Percentiles rank a stretch among this genome's conserved stretches.
These are phyloP conservation scores for Trichoderma harzianum DNA, from an alignment of 2,329 filamentous ascomycete genomes.

Conservation along the genomic window DNA sequence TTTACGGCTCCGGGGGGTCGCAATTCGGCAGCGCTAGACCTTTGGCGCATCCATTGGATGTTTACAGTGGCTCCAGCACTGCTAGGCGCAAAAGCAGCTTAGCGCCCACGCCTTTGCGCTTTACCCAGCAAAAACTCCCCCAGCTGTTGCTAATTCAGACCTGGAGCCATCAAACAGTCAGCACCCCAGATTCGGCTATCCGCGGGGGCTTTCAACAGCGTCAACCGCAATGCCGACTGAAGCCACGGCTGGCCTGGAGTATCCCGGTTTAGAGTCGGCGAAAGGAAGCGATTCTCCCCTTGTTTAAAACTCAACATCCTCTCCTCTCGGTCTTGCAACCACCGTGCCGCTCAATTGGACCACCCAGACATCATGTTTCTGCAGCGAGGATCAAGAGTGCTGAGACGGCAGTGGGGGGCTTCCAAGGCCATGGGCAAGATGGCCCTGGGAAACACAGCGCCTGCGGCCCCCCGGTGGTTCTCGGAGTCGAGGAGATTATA, in stretches of 20 bases:
- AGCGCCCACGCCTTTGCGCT: conserved; percentile 5
- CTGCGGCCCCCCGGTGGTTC: conserved; percentile 43
- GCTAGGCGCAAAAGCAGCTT: conserved; percentile 5
- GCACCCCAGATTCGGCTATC: conserved; percentile 39
- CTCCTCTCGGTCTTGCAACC: not conserved
- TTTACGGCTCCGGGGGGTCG: not conserved
- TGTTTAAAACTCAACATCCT: conserved; percentile 1
- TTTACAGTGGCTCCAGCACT: not conserved
- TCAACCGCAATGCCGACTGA: conserved; percentile 36
- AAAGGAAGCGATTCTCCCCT: conserved; percentile 16
- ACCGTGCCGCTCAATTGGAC: conserved; percentile 6
- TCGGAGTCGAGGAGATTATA: conserved; percentile 48
- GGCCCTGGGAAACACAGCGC: conserved; percentile 30
- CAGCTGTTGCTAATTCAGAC: not conserved
- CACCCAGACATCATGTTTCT: conserved; percentile 48
- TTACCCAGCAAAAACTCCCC: not conserved
- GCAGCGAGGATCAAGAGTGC: conserved; percentile 47
- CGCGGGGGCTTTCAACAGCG: conserved; percentile 30
- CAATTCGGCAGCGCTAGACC: conserved; percentile 6
- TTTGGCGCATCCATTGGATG: not conserved
- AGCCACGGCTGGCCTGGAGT: conserved; percentile 26
- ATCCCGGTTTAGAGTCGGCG: conserved; percentile 6
- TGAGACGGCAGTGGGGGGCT: conserved; percentile 50
- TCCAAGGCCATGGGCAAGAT: conserved; percentile 40
- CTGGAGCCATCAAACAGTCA: not conserved